phyloP scores from a whole-genome alignment of 495 filamentous ascomycete genomes.

The Penicilliopsis zonata region DNA sequence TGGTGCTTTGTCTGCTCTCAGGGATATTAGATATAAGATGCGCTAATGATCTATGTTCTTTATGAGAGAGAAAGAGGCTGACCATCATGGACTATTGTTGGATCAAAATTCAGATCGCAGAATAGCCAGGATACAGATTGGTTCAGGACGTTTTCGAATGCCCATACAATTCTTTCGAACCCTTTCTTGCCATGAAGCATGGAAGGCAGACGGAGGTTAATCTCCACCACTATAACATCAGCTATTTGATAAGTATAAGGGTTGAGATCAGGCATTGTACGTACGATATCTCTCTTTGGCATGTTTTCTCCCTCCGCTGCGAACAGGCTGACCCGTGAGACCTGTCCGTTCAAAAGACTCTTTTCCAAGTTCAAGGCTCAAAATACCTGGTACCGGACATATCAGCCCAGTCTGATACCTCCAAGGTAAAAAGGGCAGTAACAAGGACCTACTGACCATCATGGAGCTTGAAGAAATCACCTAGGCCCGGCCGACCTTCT shows the following conservation, averaged over 20 bases:
- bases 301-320: conserved; percentile 47
- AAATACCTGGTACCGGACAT: conserved; percentile 37
- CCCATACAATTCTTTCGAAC: conserved; percentile 75
- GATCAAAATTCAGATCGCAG: conserved; percentile 39
- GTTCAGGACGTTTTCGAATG: conserved; percentile 70
- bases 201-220: conserved; percentile 64
- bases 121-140: conserved; percentile 72
- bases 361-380: conserved; percentile 70
- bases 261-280: conserved; percentile 1
- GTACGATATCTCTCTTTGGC: conserved; percentile 46
- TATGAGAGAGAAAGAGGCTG: not conserved
- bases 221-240: conserved; percentile 51
- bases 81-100: conserved; percentile 17
- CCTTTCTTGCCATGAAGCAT: conserved; percentile 90
- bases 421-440: not conserved
- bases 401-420: not conserved
- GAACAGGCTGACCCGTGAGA: conserved; percentile 60
- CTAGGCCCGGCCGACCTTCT: conserved; percentile 65
- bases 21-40: conserved; percentile 2
- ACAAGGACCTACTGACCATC: conserved; percentile 61
- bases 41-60: not conserved
- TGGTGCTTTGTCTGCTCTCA: conserved; percentile 23
- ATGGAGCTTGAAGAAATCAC: conserved; percentile 64
- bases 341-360: conserved; percentile 80
- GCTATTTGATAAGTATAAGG: conserved; percentile 3